phyloP scores from a whole-genome alignment of 176 grass and related monocot species.

The Carex littledalei region DNA sequence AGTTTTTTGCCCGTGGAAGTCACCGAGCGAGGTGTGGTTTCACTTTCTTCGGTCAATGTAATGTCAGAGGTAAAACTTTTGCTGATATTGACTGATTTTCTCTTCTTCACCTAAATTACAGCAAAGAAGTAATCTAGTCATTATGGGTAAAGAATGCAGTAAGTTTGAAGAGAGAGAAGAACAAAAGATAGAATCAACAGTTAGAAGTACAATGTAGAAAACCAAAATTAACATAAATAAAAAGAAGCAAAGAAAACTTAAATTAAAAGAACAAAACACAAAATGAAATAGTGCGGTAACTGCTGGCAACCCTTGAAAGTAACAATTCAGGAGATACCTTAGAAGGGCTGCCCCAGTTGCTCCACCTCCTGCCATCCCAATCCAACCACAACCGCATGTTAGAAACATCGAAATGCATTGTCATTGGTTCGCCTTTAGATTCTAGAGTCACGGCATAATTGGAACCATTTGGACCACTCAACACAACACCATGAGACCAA shows the following conservation, averaged over 20 bases:
- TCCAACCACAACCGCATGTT: not conserved
- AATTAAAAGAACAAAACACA: not conserved
- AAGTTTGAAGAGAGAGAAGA: not conserved
- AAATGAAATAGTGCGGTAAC: not conserved
- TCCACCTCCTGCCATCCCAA: slow-evolving; percentile 28
- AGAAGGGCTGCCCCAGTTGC: not conserved
- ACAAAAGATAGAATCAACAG: not conserved
- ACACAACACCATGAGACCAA: slow-evolving; percentile 25
- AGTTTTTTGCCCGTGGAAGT: not conserved
- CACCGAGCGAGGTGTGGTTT: not conserved
- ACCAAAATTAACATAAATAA: not conserved
- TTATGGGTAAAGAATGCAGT: not conserved
- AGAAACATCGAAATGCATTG: slow-evolving; percentile 6
- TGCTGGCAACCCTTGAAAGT: not conserved
- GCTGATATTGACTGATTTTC: not conserved
- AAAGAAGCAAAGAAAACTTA: not conserved
- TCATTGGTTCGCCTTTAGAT: not conserved
- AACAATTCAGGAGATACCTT: not conserved
- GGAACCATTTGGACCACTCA: not conserved
- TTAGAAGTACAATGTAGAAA: not conserved
- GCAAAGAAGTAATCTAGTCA: not conserved
- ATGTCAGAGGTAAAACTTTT: not conserved
- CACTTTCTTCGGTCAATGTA: not conserved
- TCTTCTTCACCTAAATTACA: slow-evolving; percentile 13
- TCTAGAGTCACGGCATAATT: slow-evolving; percentile 7